Evolutionary conservation across 1,139 yeast species (phyloP), one percentile per base, ranked within the genome.

Genomic region (Hansenula lynferdii): DNA sequence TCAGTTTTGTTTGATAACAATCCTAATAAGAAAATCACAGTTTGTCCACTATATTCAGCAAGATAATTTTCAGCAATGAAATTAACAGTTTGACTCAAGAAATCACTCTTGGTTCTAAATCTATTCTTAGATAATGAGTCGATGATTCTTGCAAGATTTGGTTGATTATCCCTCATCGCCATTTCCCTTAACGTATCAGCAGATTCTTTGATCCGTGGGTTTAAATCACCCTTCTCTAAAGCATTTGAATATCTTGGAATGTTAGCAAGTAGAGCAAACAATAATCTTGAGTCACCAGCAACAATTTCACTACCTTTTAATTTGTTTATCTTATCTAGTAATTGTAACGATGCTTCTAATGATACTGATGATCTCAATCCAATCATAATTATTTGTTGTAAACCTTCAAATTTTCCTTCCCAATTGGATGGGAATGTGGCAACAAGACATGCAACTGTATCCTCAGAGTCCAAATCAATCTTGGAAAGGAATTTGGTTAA

Each of bases 351-450:
- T 11, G 85, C 80, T 14, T 85, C 95, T 69, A 84, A 85, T 0
- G 96, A 77, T 34, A 78, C 75, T 1, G 90, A 69, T 0, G 97
- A 89, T 38, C 96, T 67, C 43, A 92, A 65, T 0, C 99, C 99
- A 34, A 78, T 77, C 70, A 86, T 67, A 0, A 90, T 78, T 23
- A 83, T 72, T 38, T 75, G 80, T 51, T 89, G 96, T 10, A 94
- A 65, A 0, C 98, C 98, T 53, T 83, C 92, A 58, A 90, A 92
- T 40, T 80, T 74, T 1, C 97, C 96, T 54, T 87, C 96, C 98
- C 98, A 94, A 47, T 85, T 84, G 0, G 95, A 82, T 0, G 99
- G 99, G 57, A 90, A 92, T 0, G 94, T 84, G 0, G 94, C 76
- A 17, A 86, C 75, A 41, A 90, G 68, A 58, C 95, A 82, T 17